Percentiles rank a stretch among this genome's conserved stretches.
Evolutionary conservation across 805 yeast species (phyloP).

Genomic region (Groenewaldozyma salmanticensis): DNA sequence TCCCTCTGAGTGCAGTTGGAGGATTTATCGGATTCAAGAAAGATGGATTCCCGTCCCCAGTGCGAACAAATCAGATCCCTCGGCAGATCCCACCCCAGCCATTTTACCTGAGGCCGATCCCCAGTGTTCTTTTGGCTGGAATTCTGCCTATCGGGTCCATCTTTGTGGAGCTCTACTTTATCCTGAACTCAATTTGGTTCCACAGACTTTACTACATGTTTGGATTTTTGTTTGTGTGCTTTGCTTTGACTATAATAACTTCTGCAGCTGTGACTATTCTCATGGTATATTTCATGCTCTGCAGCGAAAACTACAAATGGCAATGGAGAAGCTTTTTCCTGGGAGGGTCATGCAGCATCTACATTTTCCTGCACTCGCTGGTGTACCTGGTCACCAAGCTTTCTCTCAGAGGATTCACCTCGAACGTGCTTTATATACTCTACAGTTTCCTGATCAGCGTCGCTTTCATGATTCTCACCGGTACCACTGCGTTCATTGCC

Average conservation of each 20-base stretch:
- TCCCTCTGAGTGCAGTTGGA: conserved; percentile 80
- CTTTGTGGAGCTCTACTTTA: conserved; percentile 90
- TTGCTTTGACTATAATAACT: conserved; percentile 71
- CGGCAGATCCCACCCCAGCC: conserved; percentile 93
- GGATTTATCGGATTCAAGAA: conserved; percentile 65
- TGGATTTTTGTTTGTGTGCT: conserved; percentile 88
- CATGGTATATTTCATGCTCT: conserved; percentile 72
- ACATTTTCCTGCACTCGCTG: conserved; percentile 76
- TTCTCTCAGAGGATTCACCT: conserved; percentile 64
- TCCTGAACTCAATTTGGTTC: conserved; percentile 86
- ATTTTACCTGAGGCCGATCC: conserved; percentile 60
- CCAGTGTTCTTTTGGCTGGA: conserved; percentile 70
- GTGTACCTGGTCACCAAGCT: conserved; percentile 38
- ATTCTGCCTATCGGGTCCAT: conserved; percentile 91
- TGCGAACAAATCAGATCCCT: conserved; percentile 89
- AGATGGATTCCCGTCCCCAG: conserved; percentile 56
- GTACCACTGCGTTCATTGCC: conserved; percentile 75
- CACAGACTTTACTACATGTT: conserved; percentile 93
- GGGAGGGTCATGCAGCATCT: conserved; percentile 82
- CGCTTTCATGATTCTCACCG: conserved; percentile 72
- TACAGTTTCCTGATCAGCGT: conserved; percentile 66
- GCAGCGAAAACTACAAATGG: conserved; percentile 93
- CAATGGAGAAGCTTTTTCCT: conserved; percentile 88
- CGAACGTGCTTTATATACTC: conserved; percentile 72
- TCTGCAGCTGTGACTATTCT: conserved; percentile 72